Conservation (phyloP, 345 rosid species). For the Sonneratia alba region DNA sequence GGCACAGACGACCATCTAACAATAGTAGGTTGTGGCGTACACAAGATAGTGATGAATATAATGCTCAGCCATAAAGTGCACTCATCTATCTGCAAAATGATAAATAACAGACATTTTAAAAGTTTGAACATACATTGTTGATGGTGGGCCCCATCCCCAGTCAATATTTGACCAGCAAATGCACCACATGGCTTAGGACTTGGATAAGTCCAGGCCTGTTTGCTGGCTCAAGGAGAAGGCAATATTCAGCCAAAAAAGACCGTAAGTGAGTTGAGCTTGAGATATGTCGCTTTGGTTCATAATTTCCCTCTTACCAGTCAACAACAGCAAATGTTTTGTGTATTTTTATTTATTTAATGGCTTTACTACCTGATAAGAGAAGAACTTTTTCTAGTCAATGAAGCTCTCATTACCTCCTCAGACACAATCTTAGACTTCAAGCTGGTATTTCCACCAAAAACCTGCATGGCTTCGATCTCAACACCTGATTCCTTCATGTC, state of each 20-base stretch:
- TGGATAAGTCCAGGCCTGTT: too few relatives aligned
- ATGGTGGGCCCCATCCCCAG: neutral
- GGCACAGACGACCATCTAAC: constrained; percentile 78
- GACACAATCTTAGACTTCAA: constrained; percentile 51
- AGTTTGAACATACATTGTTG: neutral
- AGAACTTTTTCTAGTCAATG: neutral
- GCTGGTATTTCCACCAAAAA: constrained; percentile 52
- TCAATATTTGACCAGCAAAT: neutral
- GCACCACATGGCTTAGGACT: neutral
- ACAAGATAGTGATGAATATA: constrained; percentile 79
- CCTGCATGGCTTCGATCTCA: constrained; percentile 51
- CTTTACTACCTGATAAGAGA: neutral
- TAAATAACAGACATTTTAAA: neutral
- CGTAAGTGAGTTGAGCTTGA: neutral
- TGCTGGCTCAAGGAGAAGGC: too few relatives aligned
- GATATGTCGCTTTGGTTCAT: neutral
- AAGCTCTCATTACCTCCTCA: constrained; percentile 41
- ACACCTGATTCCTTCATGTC: constrained; percentile 63
- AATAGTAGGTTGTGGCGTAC: constrained; percentile 87
- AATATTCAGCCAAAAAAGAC: too few relatives aligned
- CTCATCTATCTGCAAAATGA: constrained; percentile 53
- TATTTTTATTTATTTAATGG: neutral
- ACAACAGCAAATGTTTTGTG: neutral
- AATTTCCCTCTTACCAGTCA: neutral
- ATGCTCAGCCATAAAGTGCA: constrained; percentile 90